A percentile compares a stretch with the other conserved stretches of the same genome.
phyloP scores from a whole-genome alignment of 148 eudicot species.

The Vaccinium myrtillus region DNA sequence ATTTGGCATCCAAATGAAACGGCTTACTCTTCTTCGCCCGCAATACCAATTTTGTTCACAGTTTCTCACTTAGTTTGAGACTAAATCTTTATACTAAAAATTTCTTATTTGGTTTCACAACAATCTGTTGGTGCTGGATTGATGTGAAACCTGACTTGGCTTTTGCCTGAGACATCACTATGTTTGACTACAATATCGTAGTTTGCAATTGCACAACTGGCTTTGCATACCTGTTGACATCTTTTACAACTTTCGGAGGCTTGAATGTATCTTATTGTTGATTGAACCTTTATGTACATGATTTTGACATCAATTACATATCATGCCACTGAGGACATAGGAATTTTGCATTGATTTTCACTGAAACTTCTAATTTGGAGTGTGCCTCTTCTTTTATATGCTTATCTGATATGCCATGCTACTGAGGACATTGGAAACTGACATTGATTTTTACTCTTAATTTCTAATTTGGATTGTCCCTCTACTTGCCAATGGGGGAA shows the following conservation, averaged over 20 bases:
- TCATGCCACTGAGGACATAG: neutral
- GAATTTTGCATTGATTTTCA: neutral
- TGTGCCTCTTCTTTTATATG: neutral
- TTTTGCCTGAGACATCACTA: neutral
- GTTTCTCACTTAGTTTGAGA: neutral
- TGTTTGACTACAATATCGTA: neutral
- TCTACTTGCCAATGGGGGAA: neutral
- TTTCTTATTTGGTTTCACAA: too few species aligned
- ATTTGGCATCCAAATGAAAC: neutral
- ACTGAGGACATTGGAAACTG: neutral
- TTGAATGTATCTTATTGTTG: neutral
- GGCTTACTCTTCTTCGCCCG: neutral
- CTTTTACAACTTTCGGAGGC: neutral
- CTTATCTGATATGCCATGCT: neutral
- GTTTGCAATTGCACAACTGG: neutral
- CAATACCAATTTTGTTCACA: neutral
- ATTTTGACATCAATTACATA: neutral
- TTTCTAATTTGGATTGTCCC: neutral
- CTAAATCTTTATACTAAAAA: neutral
- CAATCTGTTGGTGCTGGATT: slow-evolving; percentile 10
- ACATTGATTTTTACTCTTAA: neutral
- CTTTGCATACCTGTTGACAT: neutral
- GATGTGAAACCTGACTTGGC: neutral
- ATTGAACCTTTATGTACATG: neutral
- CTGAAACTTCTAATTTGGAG: neutral